These are phyloP conservation scores for Pythium aristosporum DNA, from an alignment of 352 stramenopile genomes.

Conservation along the genomic window DNA sequence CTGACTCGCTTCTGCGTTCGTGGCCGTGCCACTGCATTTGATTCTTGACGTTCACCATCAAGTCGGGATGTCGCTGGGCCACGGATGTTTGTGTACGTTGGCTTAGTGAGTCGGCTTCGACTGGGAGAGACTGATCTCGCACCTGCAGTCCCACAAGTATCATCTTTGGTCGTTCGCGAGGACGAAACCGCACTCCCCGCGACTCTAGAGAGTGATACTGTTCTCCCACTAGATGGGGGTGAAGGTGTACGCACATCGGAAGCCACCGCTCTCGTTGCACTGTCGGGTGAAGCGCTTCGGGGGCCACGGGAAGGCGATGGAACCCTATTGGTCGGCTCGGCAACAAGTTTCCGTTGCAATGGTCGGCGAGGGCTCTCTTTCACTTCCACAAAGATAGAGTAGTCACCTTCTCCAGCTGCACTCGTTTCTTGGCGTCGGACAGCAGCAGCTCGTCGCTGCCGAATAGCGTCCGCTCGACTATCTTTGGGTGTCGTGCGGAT, in stretches of 20 bases:
- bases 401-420: not conserved
- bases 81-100: not conserved
- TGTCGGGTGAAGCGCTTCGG: conserved; percentile 1
- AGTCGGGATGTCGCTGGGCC: not conserved
- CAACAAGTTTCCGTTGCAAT: not conserved
- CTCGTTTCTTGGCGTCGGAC: conserved; percentile 11
- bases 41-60: not conserved
- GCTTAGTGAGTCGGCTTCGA: not conserved
- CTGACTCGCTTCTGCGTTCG: conserved; percentile 22
- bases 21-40: not conserved
- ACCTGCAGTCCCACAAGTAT: not conserved
- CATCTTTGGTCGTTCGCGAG: not conserved
- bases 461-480: conserved; percentile 2
- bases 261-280: not conserved
- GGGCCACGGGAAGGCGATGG: conserved; percentile 6
- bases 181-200: not conserved
- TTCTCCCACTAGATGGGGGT: not conserved
- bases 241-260: not conserved
- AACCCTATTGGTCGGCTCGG: not conserved
- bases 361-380: conserved; percentile 12
- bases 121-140: conserved; percentile 1
- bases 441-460: conserved; percentile 7
- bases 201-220: not conserved
- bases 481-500: conserved; percentile 3
- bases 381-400: conserved; percentile 23